Evolutionary conservation across 805 yeast genomes (phyloP).

Genomic region (Kodamaea kaohsiungensis): DNA sequence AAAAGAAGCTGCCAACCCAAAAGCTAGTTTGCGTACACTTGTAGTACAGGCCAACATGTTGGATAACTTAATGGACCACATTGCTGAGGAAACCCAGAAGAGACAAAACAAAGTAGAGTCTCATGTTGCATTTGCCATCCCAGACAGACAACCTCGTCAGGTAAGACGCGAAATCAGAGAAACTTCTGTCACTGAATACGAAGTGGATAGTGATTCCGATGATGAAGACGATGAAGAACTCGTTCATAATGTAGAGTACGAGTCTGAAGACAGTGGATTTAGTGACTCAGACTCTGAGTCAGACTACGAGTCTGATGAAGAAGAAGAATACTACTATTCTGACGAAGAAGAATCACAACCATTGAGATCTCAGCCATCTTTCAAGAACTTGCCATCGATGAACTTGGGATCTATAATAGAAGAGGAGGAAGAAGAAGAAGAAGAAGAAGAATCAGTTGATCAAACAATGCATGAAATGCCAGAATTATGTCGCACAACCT

Average conservation of each 20-base stretch:
- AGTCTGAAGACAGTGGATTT: slow-evolving; percentile 23
- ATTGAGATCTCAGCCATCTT: slow-evolving; percentile 1
- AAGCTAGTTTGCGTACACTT: slow-evolving; percentile 55
- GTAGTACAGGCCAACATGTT: slow-evolving; percentile 73
- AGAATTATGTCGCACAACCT: slow-evolving; percentile 18
- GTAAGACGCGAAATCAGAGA: slow-evolving; percentile 9
- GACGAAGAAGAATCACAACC: slow-evolving; percentile 12
- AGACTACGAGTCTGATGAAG: slow-evolving; percentile 13
- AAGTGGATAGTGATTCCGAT: slow-evolving; percentile 34
- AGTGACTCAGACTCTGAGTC: slow-evolving; percentile 19
- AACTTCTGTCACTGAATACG: slow-evolving; percentile 41
- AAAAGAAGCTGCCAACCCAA: slow-evolving; percentile 57
- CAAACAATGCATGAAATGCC: slow-evolving; percentile 15
- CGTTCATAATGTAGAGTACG: slow-evolving; percentile 14
- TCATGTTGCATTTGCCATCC: slow-evolving; percentile 12
- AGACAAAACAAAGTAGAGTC: slow-evolving; percentile 12
- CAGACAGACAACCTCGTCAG: slow-evolving; percentile 3
- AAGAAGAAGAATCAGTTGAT: slow-evolving; percentile 6
- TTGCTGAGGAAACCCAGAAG: slow-evolving; percentile 33
- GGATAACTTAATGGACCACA: slow-evolving; percentile 60
- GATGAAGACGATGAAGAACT: slow-evolving; percentile 25
- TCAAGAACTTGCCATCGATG: slow-evolving; percentile 21
- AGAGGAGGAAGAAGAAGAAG: slow-evolving; percentile 17
- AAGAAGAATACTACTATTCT: slow-evolving; percentile 21
- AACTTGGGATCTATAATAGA: slow-evolving; percentile 16